A percentile compares a stretch with the other conserved stretches of the same genome.
These are phyloP conservation scores for Glomus cerebriforme DNA, from an alignment of 192 early-diverging fungal species.

Conservation along the genomic window DNA sequence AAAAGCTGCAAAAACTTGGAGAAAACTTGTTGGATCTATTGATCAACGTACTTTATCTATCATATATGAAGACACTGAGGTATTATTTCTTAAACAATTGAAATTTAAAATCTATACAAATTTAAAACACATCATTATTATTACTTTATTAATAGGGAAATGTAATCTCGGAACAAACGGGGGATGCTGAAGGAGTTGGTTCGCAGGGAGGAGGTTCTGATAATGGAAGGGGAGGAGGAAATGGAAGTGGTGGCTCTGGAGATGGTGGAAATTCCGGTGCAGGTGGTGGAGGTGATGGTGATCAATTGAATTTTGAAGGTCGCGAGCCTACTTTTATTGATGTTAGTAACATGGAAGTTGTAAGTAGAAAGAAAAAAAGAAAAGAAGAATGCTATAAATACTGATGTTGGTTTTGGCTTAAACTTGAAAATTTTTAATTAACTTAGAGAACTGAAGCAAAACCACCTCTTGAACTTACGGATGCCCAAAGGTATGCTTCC, in stretches of 20 bases:
- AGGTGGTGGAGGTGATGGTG: slow-evolving; percentile 46
- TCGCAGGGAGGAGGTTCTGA: slow-evolving; percentile 23
- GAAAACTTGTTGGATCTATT: slow-evolving; percentile 58
- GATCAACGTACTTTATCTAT: slow-evolving; percentile 56
- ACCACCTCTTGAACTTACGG: slow-evolving; percentile 36
- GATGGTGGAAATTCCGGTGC: slow-evolving; percentile 45
- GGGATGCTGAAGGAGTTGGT: slow-evolving; percentile 27
- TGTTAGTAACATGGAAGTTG: slow-evolving; percentile 52
- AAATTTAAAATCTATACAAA: too few relatives aligned
- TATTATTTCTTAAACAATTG: slow-evolving; percentile 2
- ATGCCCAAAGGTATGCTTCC: slow-evolving; percentile 41
- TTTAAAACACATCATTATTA: too few relatives aligned
- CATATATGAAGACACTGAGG: slow-evolving; percentile 55
- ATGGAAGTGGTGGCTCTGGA: slow-evolving; percentile 38
- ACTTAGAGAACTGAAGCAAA: slow-evolving; percentile 39
- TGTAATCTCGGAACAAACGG: slow-evolving; percentile 31
- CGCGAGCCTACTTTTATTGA: slow-evolving; percentile 62
- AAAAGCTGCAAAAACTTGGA: slow-evolving; percentile 59
- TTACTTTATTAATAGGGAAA: slow-evolving; percentile 28
- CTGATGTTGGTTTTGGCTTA: background rate
- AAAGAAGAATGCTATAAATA: background rate
- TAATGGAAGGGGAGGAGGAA: slow-evolving; percentile 37
- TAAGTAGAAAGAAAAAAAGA: slow-evolving; percentile 35
- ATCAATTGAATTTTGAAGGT: slow-evolving; percentile 42
- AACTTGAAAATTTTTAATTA: background rate